Evolutionary conservation across 495 filamentous ascomycete genomes (phyloP).

Genomic region (Neurospora hispaniola): DNA sequence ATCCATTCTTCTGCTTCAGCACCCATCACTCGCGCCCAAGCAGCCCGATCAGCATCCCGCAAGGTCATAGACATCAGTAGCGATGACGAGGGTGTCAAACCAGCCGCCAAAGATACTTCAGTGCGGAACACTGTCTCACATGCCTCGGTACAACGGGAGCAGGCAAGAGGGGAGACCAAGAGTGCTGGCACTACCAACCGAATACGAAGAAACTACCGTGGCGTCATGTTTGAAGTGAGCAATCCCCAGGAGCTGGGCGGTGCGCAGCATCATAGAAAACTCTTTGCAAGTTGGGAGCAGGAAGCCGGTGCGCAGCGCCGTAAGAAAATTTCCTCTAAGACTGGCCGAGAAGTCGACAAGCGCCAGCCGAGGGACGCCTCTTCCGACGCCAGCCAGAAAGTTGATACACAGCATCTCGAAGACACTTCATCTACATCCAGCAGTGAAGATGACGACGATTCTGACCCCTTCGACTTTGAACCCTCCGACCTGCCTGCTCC

Average conservation of each 20-base stretch:
- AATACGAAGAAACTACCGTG: neutral
- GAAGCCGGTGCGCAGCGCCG: neutral
- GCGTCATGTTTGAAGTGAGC: neutral
- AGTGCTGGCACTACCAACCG: neutral
- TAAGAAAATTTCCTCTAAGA: no score
- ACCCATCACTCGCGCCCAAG: neutral
- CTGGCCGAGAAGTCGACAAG: no score
- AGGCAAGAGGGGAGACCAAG: neutral
- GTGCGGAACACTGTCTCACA: neutral
- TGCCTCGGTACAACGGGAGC: neutral
- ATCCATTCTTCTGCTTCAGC: neutral
- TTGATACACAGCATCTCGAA: neutral
- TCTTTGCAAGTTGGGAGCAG: neutral
- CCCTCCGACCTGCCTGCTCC: neutral
- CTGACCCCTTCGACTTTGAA: no score
- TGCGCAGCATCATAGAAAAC: neutral
- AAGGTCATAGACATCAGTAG: neutral
- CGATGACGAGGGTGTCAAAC: neutral
- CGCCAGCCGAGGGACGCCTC: no score
- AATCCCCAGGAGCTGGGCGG: neutral
- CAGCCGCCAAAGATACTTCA: neutral
- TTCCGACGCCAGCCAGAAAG: no score
- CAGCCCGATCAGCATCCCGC: neutral
- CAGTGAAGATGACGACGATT: neutral
- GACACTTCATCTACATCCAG: neutral